phyloP scores from a whole-genome alignment of 768 basidiomycete genomes.

The Cystoderma amianthinum region DNA sequence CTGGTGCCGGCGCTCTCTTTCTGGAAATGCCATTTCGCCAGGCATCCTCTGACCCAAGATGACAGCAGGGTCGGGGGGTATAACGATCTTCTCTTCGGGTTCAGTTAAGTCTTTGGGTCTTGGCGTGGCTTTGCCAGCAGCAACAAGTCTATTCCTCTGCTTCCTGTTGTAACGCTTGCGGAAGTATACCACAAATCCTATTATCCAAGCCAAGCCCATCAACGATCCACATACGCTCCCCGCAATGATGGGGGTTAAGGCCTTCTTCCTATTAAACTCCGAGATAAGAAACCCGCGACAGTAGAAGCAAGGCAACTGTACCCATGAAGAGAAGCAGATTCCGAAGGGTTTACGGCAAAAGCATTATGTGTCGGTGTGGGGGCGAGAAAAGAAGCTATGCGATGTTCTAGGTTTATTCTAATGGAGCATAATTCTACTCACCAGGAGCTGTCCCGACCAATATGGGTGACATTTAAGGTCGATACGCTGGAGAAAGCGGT shows the following conservation, averaged over 20 bases:
- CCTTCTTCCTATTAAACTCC: constrained; percentile 31
- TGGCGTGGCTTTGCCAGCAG: constrained; percentile 32
- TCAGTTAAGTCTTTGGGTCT: constrained; percentile 28
- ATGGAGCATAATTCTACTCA: too few species aligned
- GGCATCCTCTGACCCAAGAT: constrained; percentile 40
- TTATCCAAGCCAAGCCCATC: constrained; percentile 43
- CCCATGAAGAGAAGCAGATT: constrained; percentile 33
- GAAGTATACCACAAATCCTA: constrained; percentile 54
- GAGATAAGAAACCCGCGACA: neutral
- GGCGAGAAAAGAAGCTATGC: neutral
- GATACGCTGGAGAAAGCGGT: too few species aligned
- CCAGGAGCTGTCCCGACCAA: too few species aligned
- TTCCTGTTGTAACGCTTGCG: constrained; percentile 43
- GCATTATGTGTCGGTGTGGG: constrained; percentile 7
- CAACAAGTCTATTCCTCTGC: constrained; percentile 32
- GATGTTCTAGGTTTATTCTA: too few species aligned
- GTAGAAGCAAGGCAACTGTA: constrained; percentile 11
- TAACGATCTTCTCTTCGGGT: constrained; percentile 39
- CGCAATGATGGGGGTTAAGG: constrained; percentile 55
- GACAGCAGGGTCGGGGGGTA: constrained; percentile 65
- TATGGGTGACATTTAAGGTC: too few species aligned
- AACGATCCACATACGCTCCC: constrained; percentile 49
- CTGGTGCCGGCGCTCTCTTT: constrained; percentile 6
- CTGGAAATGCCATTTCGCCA: constrained; percentile 25
- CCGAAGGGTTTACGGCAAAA: constrained; percentile 25